A percentile compares a stretch with the other conserved stretches of the same genome.
Conservation (phyloP, 306 rosid genomes). For the Sechiopsis laciniata region DNA sequence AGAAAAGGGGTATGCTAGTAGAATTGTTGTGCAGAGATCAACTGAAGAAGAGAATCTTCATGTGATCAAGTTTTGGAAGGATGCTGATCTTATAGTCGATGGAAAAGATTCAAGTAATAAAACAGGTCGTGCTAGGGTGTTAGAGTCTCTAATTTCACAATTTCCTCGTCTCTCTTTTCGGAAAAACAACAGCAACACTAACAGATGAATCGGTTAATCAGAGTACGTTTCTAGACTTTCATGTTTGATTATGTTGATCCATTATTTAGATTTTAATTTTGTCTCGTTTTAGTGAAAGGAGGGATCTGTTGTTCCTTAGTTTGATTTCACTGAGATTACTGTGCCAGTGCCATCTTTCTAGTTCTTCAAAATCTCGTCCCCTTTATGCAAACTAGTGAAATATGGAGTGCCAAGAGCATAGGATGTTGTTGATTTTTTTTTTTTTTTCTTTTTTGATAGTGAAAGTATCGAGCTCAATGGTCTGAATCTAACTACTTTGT, state of each 20-base stretch:
- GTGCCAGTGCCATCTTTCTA: background rate
- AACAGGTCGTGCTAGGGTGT: constrained; percentile 31
- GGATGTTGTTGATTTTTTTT: too few species aligned
- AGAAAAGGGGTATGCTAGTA: constrained; percentile 69
- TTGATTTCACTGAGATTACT: background rate
- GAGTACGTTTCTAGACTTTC: constrained; percentile 7
- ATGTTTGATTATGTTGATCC: background rate
- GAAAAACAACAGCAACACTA: constrained; percentile 35
- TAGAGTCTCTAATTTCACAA: constrained; percentile 41
- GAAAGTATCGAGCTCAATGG: background rate
- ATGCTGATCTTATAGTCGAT: constrained; percentile 33
- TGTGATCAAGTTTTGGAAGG: constrained; percentile 85
- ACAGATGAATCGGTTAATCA: constrained; percentile 25
- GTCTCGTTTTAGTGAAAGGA: constrained; percentile 3
- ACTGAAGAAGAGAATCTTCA: constrained; percentile 92
- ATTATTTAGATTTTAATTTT: background rate
- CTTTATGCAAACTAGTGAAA: background rate
- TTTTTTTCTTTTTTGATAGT: too few species aligned
- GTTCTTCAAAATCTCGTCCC: constrained; percentile 1
- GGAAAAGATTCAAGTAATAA: constrained; percentile 30
- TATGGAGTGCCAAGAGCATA: too few species aligned
- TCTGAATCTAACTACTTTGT: background rate
- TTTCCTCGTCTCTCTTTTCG: constrained; percentile 33
- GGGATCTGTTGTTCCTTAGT: background rate
- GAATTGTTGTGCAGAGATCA: constrained; percentile 74